Evolutionary conservation across 2,329 filamentous ascomycete species (phyloP), one percentile per base, ranked within the genome.

Genomic region (Zalaria obscura): DNA sequence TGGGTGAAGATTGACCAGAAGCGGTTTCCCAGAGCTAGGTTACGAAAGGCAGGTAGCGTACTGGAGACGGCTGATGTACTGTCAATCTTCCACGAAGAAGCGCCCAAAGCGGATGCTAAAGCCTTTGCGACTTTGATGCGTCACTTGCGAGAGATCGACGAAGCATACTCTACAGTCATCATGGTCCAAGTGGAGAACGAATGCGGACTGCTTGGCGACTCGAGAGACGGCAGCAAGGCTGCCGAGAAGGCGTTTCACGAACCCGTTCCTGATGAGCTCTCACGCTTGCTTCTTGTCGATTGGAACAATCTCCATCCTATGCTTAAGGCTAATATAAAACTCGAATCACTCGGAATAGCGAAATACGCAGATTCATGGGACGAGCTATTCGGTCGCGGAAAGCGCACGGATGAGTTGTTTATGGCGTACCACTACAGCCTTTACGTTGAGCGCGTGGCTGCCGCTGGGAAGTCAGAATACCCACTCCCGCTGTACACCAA

Each of bases 101-200:
- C 48, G 11, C 50, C 45, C 34, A 54, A 56, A 36, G 56, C 59
- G 5, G 65, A 68, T 46, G 52, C 55, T 0, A 62, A 55, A 44
- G 64, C 64, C 1, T 69, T 67, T 44, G 42, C 44, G 1, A 49
- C 45, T 29, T 50, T 69, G 6, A 55, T 67, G 55, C 45, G 47
- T 4, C 63, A 67, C 39, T 37, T 67, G 7, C 61, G 62, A 5
- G 53, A 66, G 3, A 50, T 73, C 4, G 69, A 74, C 36, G 54
- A 53, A 1, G 51, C 60, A 7, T 58, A 73, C 35, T 61, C 56
- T 3, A 75, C 69, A 0, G 69, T 75, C 0, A 47, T 75, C 2
- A 74, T 74, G 71, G 63, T 73, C 0, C 71, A 75, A 46, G 70
- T 75, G n/a, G 67, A 75, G 52, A 75, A 75, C 35, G 71, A 75